Percentiles rank a stretch among this genome's conserved stretches.
Conservation (phyloP, 176 grass and related monocot species). For the Carex pumila region DNA sequence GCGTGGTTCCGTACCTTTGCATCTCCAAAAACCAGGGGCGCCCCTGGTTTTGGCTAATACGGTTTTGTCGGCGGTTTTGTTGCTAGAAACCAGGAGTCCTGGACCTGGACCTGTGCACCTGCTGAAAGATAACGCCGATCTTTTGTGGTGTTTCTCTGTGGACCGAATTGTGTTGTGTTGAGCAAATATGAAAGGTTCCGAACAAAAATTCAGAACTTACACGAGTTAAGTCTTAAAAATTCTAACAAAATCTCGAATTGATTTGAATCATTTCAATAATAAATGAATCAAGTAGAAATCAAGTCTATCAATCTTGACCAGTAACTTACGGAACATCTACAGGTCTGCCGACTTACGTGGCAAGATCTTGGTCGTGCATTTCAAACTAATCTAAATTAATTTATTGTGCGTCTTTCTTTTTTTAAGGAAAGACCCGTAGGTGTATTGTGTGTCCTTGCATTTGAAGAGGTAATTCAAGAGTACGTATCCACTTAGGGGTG, state of each 20-base stretch:
- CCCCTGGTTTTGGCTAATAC: not conserved
- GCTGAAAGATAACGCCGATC: not conserved
- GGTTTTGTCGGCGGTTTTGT: not conserved
- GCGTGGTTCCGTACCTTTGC: not conserved
- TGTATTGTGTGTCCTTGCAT: too few species aligned
- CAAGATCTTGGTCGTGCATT: too few species aligned
- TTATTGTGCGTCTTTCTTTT: too few species aligned
- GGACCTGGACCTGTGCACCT: not conserved
- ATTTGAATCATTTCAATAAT: not conserved
- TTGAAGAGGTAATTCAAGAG: too few species aligned
- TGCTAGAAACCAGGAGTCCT: not conserved
- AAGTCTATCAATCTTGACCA: too few species aligned
- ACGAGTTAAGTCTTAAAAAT: not conserved
- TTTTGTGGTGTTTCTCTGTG: not conserved
- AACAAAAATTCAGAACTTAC: not conserved
- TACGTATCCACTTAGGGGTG: too few species aligned
- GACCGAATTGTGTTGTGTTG: not conserved
- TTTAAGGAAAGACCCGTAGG: too few species aligned
- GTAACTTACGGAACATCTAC: too few species aligned
- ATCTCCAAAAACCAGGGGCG: constrained; percentile 2
- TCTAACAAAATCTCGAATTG: too few species aligned
- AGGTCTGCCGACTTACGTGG: too few species aligned
- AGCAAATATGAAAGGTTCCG: not conserved
- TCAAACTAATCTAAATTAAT: too few species aligned
- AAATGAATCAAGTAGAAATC: too few species aligned